Evolutionary conservation across 148 eudicot genomes (phyloP), one percentile per base, ranked within the genome.

Genomic region (Vaccinium vitisidaea): DNA sequence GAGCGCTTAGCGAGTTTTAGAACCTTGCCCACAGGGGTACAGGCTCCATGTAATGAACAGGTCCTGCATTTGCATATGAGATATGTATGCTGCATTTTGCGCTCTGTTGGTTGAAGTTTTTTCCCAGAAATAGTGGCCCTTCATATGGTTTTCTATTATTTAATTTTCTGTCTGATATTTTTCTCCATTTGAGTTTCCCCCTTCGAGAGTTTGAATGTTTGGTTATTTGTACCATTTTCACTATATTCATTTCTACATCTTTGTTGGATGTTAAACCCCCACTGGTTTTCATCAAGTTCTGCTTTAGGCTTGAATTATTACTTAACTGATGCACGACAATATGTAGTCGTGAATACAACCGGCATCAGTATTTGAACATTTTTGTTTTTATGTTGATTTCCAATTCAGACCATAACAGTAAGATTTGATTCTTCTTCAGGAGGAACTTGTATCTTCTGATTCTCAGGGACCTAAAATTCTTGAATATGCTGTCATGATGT

Each of bases 401-500:
- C 30, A 25, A 23, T 43, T 6, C 39, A n/a, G 18, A n/a, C 30
- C 36, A 14, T 83, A 23, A 55, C 4, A 58, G 18, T 39, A 43
- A 2, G 48, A 43, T 79, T 69, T 19, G 30, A 43, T 8, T 80
- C 49, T 58, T 77, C 71, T 71, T 63, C 69, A 89, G 90, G 90
- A 76, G 19, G 85, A 76, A 65, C 6, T 25, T 4, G 4, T 70
- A 16, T 76, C 87, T 77, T 84, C 55, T 52, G 79, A 79, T 11
- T 49, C 25, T 85, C 82, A 79, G 73, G 84, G 55, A 86, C 88
- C 55, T 14, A 71, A 70, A 46, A 77, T 82, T 27, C 74, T 83
- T 48, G 87, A 88, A 77, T 88, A 89, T 84, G 88, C 89, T 36
- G 52, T 74, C 65, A 84, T 81, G 84, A 87, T 89, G 89, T 87